Base-by-base conservation (phyloP, 1,139 yeast species). In the Taphrina wiesneri region DNA sequence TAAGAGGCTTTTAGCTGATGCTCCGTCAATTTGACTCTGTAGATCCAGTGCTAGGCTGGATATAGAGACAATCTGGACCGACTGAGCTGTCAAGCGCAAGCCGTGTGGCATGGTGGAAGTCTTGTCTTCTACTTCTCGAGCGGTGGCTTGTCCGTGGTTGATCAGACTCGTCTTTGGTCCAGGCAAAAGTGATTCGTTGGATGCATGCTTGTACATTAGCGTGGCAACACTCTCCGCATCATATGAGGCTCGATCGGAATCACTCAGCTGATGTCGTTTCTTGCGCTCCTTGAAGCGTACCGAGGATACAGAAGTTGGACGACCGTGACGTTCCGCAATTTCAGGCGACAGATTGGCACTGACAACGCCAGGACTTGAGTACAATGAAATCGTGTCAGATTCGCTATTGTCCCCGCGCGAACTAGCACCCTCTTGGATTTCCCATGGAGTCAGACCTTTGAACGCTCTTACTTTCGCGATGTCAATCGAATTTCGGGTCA, bases 401-500 rank as follows among this genome's bases (percentile, higher is more conserved):
- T 25, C 47, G 15, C 11, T 30, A 15, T 17, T 17, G n/a, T 45
- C 19, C 34, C 28, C 26, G n/a, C 36, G 21, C 13, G 60, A 39
- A 11, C 19, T 19, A 34, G 46, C 30, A 23, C 26, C 21, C 41
- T 13, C 13, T 3, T 11, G 30, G 46, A 7, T 25, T 13, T 25
- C 41, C 32, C 21, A n/a, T 19, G 25, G 43, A 15, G 26, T 25
- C 13, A 54, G 21, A 13, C 28, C n/a, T 26, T 34, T 17, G 23
- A n/a, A 15, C n/a, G 64, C 57, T 30, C 56, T 41, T 3, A 54
- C 56, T 19, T 53, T 52, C 25, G 64, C 64, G 17, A 60, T 26
- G 23, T 60, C 64, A 32, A 60, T 60, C 28, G 64, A 60, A 30
- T 60, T 60, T 15, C 64, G 64, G 15, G 56, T 43, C 11, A 41